A percentile compares a stretch with the other conserved stretches of the same genome.
Evolutionary conservation across 306 rosid genomes (phyloP).

Genomic region (Cicer bijugum): DNA sequence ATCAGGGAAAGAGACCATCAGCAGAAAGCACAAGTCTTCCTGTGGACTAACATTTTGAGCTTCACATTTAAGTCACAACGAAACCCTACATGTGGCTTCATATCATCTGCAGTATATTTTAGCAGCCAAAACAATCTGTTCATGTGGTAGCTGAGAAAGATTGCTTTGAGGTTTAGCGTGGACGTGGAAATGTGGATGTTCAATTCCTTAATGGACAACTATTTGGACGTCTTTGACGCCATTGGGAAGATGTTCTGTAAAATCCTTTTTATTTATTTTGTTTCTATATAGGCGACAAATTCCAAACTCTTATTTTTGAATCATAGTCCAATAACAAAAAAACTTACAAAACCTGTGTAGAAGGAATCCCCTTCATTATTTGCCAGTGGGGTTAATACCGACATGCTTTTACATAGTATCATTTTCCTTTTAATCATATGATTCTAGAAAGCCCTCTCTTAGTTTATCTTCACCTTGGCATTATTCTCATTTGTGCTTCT

Average conservation of each 20-base stretch:
- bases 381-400: constrained; percentile 47
- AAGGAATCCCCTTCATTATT: constrained; percentile 43
- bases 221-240: constrained; percentile 49
- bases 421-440: constrained; percentile 23
- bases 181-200: constrained; percentile 38
- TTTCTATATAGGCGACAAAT: constrained; percentile 45
- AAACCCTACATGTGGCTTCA: constrained; percentile 43
- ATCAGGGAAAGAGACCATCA: constrained; percentile 67
- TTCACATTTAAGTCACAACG: constrained; percentile 41
- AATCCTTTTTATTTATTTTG: constrained; percentile 41
- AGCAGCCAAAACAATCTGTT: constrained; percentile 47
- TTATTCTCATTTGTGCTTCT: background rate
- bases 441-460: background rate
- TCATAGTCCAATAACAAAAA: constrained; percentile 49
- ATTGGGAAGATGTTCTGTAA: constrained; percentile 50
- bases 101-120: constrained; percentile 50
- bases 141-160: constrained; percentile 46
- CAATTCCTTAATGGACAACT: constrained; percentile 40
- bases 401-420: constrained; percentile 30
- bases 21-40: constrained; percentile 54
- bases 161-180: constrained; percentile 45
- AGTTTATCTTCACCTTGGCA: constrained; percentile 29
- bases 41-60: constrained; percentile 58
- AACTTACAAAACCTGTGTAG: constrained; percentile 39
- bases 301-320: constrained; percentile 47